These are phyloP conservation scores for Dothiorella sarmentorum DNA, from an alignment of 2,329 filamentous ascomycete species.

Conservation along the genomic window DNA sequence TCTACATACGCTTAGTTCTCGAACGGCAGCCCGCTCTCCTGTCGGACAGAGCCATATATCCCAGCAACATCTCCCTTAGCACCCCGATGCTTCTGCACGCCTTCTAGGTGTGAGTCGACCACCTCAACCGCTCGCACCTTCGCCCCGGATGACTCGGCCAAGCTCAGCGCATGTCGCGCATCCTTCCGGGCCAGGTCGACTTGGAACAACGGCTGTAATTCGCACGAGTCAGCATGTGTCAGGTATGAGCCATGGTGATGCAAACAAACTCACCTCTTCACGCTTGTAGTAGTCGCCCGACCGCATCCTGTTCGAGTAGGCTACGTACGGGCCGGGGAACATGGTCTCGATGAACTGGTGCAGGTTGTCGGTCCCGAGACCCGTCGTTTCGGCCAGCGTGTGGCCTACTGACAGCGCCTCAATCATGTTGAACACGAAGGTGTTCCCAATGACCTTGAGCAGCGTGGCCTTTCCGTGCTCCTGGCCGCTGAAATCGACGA, in stretches of 20 bases:
- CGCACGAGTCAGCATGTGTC: neutral
- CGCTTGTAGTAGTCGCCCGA: conserved; percentile 72
- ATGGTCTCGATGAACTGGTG: conserved; percentile 69
- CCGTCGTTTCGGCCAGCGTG: conserved; percentile 74
- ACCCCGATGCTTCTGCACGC: conserved; percentile 67
- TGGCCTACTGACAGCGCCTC: conserved; percentile 76
- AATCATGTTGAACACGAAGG: conserved; percentile 79
- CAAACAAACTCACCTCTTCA: conserved; percentile 47
- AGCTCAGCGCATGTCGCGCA: conserved; percentile 64
- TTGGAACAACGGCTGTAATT: conserved; percentile 68
- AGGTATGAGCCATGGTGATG: too few species aligned
- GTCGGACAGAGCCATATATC: conserved; percentile 76
- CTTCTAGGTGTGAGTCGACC: conserved; percentile 64
- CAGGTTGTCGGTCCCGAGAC: conserved; percentile 66
- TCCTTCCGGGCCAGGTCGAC: conserved; percentile 84
- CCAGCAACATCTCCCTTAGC: conserved; percentile 73
- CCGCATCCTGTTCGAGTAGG: conserved; percentile 72
- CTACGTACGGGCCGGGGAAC: conserved; percentile 71
- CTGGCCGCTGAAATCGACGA: conserved; percentile 68
- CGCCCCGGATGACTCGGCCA: conserved; percentile 63
- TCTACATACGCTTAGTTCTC: conserved; percentile 50
- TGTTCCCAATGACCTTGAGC: conserved; percentile 82
- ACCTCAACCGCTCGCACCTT: conserved; percentile 63
- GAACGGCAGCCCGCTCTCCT: conserved; percentile 71
- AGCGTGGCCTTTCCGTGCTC: conserved; percentile 65